Base-by-base conservation (phyloP, 306 rosid genomes). In the Lablab purpureus region DNA sequence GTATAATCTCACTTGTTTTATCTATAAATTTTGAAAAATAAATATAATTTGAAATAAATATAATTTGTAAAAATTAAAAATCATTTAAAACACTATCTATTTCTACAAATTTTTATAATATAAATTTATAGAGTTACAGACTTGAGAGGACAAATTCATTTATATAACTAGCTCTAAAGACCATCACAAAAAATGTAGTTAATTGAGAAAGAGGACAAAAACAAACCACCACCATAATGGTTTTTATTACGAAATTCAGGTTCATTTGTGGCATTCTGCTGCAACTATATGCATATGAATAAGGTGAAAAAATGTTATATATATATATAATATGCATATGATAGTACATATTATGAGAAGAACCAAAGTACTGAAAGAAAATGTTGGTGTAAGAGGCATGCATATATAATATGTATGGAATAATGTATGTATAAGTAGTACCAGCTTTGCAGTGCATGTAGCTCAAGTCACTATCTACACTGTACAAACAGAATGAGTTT, bases 391-490 rank as follows among this genome's bases (percentile, higher is more conserved):
- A 62, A 21, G 40, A 63, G 10, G 69, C 60, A 74, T 58, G 60
- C 37, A 36, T 27, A n/a, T 64, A 2, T 1, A 58, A 40, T 40
- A 40, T 40, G 10, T 40, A 40, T 40, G 3, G 6, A 0, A 43
- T 43, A 7, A 43, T 43, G 47, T 12, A n/a, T 28, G 41, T 60
- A 28, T 2, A 30, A 23, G 64, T 56, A 59, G 3, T 27, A 43
- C 14, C 3, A 55, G 27, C 45, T 78, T 56, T 78, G 18, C 58
- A 25, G 32, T 71, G 45, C 40, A 66, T 49, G 74, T 10, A 67
- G 74, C 77, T 67, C 9, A 68, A 50, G 84, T 79, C 87, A 69
- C 36, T 73, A 72, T 80, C 79, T 21, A 46, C 3, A 3, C 52
- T 37, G 79, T 46, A 32, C 59, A 69, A 80, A 80, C 30, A 75